phyloP scores from a whole-genome alignment of 2,329 filamentous ascomycete genomes.

The Ophiocordyceps australis region DNA sequence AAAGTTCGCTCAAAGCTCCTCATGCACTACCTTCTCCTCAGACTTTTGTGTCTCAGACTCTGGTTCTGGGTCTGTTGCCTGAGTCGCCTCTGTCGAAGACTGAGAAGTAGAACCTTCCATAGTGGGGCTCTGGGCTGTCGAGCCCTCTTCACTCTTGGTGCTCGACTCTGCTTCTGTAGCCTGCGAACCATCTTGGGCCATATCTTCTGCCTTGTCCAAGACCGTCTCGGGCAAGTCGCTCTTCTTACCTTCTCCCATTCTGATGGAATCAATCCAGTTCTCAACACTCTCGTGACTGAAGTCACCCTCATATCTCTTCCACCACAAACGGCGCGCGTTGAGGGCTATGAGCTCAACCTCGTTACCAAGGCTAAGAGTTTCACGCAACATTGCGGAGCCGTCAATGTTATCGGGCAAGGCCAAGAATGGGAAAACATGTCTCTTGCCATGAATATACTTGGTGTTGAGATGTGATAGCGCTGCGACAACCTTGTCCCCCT shows the following conservation, averaged over 20 bases:
- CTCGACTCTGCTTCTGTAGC: slow-evolving; percentile 5
- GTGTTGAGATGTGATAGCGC: slow-evolving; percentile 56
- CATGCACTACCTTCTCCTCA: slow-evolving; percentile 18
- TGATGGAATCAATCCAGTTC: slow-evolving; percentile 78
- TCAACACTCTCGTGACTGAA: slow-evolving; percentile 49
- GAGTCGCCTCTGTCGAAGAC: too few species aligned
- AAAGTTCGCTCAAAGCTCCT: slow-evolving; percentile 36
- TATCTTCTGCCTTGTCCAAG: slow-evolving; percentile 21
- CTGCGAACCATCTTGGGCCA: neutral
- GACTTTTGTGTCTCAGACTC: slow-evolving; percentile 10
- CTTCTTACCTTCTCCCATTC: slow-evolving; percentile 74
- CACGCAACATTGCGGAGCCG: slow-evolving; percentile 21
- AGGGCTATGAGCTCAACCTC: slow-evolving; percentile 60
- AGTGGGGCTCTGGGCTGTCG: neutral
- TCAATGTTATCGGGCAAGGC: slow-evolving; percentile 39
- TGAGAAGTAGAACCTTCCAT: too few species aligned
- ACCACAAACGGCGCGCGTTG: slow-evolving; percentile 78
- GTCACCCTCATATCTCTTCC: slow-evolving; percentile 50
- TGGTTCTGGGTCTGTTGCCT: slow-evolving; percentile 8
- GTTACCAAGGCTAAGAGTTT: slow-evolving; percentile 36
- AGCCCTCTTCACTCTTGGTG: slow-evolving; percentile 2
- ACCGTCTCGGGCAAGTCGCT: slow-evolving; percentile 50
- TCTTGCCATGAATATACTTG: slow-evolving; percentile 50
- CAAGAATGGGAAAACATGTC: slow-evolving; percentile 69
- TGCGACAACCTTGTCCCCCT: slow-evolving; percentile 36